A percentile compares a stretch with the other conserved stretches of the same genome.
These are phyloP conservation scores for Sugiyamaella neomexicana DNA, from an alignment of 1,139 yeast genomes.

Conservation along the genomic window DNA sequence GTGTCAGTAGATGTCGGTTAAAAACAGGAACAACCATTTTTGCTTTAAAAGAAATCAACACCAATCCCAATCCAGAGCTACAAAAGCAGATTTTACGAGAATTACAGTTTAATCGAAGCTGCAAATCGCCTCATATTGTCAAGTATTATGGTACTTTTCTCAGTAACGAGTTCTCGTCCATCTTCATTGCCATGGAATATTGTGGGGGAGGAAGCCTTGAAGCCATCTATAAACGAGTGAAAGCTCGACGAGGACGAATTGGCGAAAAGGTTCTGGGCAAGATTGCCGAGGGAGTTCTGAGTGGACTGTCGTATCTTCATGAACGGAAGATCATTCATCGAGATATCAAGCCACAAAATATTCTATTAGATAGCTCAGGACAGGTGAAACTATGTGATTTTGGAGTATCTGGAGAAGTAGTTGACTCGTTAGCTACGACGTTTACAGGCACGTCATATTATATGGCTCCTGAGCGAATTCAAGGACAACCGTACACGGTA, in stretches of 20 bases:
- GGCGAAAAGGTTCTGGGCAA: constrained; percentile 92
- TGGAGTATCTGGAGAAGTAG: constrained; percentile 98
- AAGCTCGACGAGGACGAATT: constrained; percentile 71
- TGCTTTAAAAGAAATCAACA: constrained; percentile 78
- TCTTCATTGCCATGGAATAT: constrained; percentile 91
- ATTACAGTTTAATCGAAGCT: constrained; percentile 78
- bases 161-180: constrained; percentile 71
- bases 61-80: constrained; percentile 79
- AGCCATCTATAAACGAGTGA: constrained; percentile 74
- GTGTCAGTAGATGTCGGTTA: constrained; percentile 74
- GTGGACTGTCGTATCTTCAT: constrained; percentile 84
- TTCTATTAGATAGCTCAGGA: constrained; percentile 70
- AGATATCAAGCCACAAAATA: constrained; percentile 88
- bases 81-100: constrained; percentile 86
- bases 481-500: constrained; percentile 92
- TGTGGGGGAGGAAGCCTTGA: constrained; percentile 93
- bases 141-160: constrained; percentile 89
- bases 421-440: constrained; percentile 89
- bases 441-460: constrained; percentile 96
- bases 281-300: constrained; percentile 78
- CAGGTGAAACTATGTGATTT: constrained; percentile 92
- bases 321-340: constrained; percentile 87
- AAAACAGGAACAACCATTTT: constrained; percentile 58
- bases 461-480: constrained; percentile 97
- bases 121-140: constrained; percentile 82